phyloP scores from a whole-genome alignment of 139 green algal genomes.

The Yamagishiella unicocca region DNA sequence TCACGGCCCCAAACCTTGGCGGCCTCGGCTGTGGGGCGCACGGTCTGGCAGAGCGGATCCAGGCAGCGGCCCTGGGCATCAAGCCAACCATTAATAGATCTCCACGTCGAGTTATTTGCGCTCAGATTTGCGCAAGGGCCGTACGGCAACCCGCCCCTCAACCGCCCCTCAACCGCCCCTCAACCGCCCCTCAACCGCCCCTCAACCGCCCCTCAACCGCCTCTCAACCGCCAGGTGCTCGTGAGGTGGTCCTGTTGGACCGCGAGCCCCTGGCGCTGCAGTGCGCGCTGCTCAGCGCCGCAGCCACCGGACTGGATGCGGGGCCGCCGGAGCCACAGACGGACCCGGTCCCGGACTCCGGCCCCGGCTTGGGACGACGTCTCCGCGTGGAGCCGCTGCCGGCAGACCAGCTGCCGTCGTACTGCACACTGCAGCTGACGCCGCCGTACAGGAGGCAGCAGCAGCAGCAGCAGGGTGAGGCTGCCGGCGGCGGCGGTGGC shows the following conservation, averaged over 20 bases:
- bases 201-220: not conserved
- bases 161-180: no score
- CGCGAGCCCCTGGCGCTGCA: slow-evolving; percentile 84
- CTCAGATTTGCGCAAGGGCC: no score
- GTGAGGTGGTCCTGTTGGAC: slow-evolving; percentile 84
- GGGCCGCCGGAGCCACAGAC: slow-evolving; percentile 6
- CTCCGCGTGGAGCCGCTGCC: slow-evolving; percentile 23
- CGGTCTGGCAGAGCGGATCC: no score
- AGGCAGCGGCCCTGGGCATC: no score
- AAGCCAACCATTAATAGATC: no score
- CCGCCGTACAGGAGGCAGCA: slow-evolving; percentile 2
- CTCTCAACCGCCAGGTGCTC: slow-evolving; percentile 62
- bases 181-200: not conserved
- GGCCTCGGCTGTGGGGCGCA: no score
- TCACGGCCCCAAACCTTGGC: no score
- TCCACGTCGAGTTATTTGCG: no score
- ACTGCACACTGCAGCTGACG: slow-evolving; percentile 13
- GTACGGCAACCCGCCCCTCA: no score
- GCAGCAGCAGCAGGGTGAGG: slow-evolving; percentile 29
- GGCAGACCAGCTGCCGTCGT: not conserved
- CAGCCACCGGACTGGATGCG: slow-evolving; percentile 19
- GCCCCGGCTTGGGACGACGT: no score
- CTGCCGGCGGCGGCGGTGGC: not conserved
- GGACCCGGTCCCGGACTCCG: not conserved
- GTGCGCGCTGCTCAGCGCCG: slow-evolving; percentile 76